These are phyloP conservation scores for Begonia fuchsioides DNA, from an alignment of 306 rosid species.

Conservation along the genomic window DNA sequence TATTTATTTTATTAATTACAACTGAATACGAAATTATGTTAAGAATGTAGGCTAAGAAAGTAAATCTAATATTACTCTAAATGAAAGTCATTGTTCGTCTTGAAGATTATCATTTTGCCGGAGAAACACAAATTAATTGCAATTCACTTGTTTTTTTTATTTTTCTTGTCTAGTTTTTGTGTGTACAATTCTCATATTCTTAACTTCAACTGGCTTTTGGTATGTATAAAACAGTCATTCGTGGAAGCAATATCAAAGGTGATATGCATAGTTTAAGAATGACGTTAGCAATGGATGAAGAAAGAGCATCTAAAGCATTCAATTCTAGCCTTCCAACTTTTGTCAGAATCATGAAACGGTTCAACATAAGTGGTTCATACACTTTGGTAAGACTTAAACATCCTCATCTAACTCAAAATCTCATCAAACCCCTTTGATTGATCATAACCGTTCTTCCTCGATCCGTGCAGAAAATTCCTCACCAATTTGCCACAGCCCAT, in stretches of 20 bases:
- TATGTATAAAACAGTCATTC: slow-evolving; percentile 37
- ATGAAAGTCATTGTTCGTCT: too few species aligned
- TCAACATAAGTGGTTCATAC: slow-evolving; percentile 81
- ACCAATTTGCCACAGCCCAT: slow-evolving; percentile 67
- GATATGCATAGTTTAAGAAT: slow-evolving; percentile 62
- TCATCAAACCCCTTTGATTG: slow-evolving; percentile 6
- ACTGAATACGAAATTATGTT: too few species aligned
- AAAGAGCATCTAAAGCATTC: slow-evolving; percentile 61
- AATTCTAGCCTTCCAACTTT: slow-evolving; percentile 64
- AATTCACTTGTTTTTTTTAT: too few species aligned
- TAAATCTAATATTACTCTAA: too few species aligned
- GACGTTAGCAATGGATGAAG: slow-evolving; percentile 67
- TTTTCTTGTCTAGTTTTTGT: too few species aligned
- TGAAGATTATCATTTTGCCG: too few species aligned
- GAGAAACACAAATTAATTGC: too few species aligned
- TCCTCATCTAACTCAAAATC: background rate
- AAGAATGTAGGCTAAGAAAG: too few species aligned
- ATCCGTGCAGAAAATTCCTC: slow-evolving; percentile 65
- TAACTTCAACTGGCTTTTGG: slow-evolving; percentile 9
- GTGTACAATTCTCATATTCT: too few species aligned
- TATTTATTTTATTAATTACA: too few species aligned
- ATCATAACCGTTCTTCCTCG: too few species aligned
- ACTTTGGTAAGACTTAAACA: slow-evolving; percentile 52
- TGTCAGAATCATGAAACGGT: slow-evolving; percentile 84
- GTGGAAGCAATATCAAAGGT: slow-evolving; percentile 43